Base-by-base conservation (phyloP, 371 early-diverging fungal genomes). In the Mycotypha africana region DNA sequence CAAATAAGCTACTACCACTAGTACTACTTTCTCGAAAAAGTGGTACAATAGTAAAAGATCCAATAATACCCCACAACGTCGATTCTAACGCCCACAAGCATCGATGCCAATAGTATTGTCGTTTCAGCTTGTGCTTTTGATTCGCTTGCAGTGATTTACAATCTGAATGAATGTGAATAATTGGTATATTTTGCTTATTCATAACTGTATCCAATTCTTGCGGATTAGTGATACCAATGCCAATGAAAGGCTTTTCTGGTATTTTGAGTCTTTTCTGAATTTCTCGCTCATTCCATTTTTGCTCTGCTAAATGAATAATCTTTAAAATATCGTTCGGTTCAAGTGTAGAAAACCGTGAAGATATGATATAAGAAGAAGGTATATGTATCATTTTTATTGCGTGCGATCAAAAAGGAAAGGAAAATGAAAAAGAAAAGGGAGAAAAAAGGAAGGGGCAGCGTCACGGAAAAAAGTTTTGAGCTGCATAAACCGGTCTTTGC, bases 151-250 rank as follows among this genome's bases (percentile, higher is more conserved):
- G 45, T 4, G 67, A 54, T 32, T 47, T 38, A 35, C 71, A 70
- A 19, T 56, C 56, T 3, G 36, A 32, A 25, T 64, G 53, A 15
- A 70, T 45, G 24, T 70, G 71, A 24, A 70, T 60, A 5, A 67
- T 45, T 6, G 71, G 71, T 22, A 67, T 58, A 34, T 53, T 49
- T 2, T 36, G 28, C 11, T 37, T 21, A 22, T 62, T 49, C 7
- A 28, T 8, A 11, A 53, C 65, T 7, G 52, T 54, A 16, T 46
- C 38, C 7, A 70, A 30, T 23, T 67, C 62, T 38, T 62, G 58
- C 7, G 58, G 62, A 34, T 70, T 70, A 2, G 67, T 51, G 30
- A 70, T 70, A 14, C 65, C 67, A 8, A 64, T 50, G 6, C 62
- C 65, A 3, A 70, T 22, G 0, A 67, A 14, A 8, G 67, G 63